Evolutionary conservation across 1,284 basidiomycete genomes (phyloP).

Genomic region (Inonotus obliquus): DNA sequence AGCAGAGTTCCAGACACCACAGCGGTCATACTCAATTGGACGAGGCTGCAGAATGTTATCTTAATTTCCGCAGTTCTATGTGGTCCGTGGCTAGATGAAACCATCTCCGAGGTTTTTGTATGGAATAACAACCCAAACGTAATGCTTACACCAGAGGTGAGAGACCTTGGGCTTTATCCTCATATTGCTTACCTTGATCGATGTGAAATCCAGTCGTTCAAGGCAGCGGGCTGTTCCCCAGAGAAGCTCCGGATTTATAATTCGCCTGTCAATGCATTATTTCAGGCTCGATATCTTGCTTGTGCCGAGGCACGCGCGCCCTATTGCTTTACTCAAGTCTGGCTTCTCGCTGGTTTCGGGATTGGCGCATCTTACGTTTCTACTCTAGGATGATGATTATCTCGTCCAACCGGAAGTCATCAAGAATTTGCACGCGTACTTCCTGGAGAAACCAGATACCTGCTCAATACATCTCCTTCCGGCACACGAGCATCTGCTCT

Average conservation of each 20-base stretch:
- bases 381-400: constrained; percentile 61
- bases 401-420: constrained; percentile 55
- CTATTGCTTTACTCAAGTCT: constrained; percentile 62
- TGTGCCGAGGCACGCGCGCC: constrained; percentile 47
- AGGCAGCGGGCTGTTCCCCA: constrained; percentile 36
- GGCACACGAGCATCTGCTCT: constrained; percentile 55
- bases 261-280: constrained; percentile 53
- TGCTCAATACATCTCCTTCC: constrained; percentile 50
- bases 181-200: neutral
- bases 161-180: neutral
- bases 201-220: constrained; percentile 33
- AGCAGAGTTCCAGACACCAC: constrained; percentile 36
- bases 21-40: constrained; percentile 63
- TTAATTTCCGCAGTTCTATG: constrained; percentile 51
- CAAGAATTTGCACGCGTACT: constrained; percentile 40
- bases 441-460: constrained; percentile 24
- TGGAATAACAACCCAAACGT: constrained; percentile 63
- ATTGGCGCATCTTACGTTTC: constrained; percentile 3
- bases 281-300: constrained; percentile 60
- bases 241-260: constrained; percentile 50
- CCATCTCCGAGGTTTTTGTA: constrained; percentile 46
- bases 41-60: constrained; percentile 53
- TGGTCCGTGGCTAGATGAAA: constrained; percentile 39
- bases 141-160: neutral
- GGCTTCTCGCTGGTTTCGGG: constrained; percentile 13